Base-by-base conservation (phyloP, 1,284 basidiomycete genomes). In the Apiotrichum gracile region DNA sequence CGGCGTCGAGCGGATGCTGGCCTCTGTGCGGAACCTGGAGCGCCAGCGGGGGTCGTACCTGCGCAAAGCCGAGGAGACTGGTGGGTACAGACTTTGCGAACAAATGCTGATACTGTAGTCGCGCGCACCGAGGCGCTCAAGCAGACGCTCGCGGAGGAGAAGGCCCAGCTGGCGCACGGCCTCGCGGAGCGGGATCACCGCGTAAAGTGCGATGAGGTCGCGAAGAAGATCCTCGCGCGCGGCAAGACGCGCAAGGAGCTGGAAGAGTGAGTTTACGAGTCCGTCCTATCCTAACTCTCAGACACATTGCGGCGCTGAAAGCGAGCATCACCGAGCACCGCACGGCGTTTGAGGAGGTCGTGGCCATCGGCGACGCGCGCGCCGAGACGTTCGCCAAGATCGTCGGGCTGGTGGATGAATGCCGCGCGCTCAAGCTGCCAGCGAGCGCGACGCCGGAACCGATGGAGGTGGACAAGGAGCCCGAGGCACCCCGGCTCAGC, bases 141-240 rank as follows among this genome's bases (percentile, higher is more conserved):
- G 24, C 45, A 53, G 3, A 61, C 59, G 5, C 57, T 73, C n/a
- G 57, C 48, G 16, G 55, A 61, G 40, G 71, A 72, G 51, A 67
- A 69, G 53, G 54, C 50, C 21, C 49, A 64, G 10, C 53, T 73
- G 6, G 61, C 44, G 9, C 34, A 47, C 6, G 61, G 58, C 31
- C 58, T 55, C 27, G 55, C 50, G 25, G 62, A 70, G 53, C 57
- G 69, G 19, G 68, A 69, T 35, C 59, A 66, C 49, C 59, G 61
- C 45, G 59, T 68, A 17, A 61, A 65, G 51, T 73, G 71, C 40
- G 69, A 73, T 53, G 66, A 65, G 42, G 61, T 72, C 7, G 69
- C 69, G 1, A 60, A 52, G 48, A 61, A 57, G 56, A 70, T 73
- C 22, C 37, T 47, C 0, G 61, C 64, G 10, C 52, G 65, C 22